Conservation (phyloP, 495 filamentous ascomycete genomes). For the Pyrenula aspistea region DNA sequence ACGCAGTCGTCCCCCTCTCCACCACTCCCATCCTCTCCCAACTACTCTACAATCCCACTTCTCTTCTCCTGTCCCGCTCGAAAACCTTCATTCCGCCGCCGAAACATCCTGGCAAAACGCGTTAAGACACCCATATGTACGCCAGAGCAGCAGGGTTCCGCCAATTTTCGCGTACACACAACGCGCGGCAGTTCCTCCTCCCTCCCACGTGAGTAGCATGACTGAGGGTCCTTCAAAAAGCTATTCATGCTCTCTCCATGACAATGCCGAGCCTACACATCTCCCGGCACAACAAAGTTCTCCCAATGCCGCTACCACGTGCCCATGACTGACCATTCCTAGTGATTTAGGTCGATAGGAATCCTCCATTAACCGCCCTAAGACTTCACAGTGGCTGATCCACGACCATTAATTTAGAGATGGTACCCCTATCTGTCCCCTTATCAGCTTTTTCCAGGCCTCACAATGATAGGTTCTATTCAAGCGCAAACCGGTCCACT, state of each 20-base stretch:
- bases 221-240: background rate
- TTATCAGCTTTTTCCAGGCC: background rate
- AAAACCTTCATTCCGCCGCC: conserved; percentile 2
- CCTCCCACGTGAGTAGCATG: background rate
- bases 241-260: background rate
- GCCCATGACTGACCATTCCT: background rate
- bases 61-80: conserved; percentile 2
- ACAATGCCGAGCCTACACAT: background rate
- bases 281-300: background rate
- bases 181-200: background rate
- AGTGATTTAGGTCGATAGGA: too few relatives aligned
- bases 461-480: conserved; percentile 61
- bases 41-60: conserved; percentile 5
- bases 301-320: background rate
- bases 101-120: background rate
- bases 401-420: background rate
- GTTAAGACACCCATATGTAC: background rate
- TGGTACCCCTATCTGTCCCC: background rate
- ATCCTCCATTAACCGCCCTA: background rate
- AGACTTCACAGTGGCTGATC: background rate
- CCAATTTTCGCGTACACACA: background rate
- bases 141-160: background rate
- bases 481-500: conserved; percentile 91
- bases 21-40: conserved; percentile 6
- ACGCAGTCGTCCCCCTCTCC: conserved; percentile 4